phyloP scores from a whole-genome alignment of 208 protist genomes.

The Crithidia sp. region DNA sequence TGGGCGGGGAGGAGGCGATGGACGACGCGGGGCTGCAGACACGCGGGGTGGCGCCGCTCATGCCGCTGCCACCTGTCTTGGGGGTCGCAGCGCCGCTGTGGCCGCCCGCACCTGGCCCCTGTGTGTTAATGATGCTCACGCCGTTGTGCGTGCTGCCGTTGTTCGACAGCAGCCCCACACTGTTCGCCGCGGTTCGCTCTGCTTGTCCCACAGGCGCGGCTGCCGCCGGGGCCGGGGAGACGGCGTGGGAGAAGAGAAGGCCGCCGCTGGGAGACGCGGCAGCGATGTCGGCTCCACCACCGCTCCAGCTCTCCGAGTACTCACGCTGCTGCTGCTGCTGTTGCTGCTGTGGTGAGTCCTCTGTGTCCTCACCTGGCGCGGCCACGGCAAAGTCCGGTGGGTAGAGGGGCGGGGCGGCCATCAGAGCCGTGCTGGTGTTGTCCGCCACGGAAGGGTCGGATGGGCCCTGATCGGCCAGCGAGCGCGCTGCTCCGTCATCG shows the following conservation, averaged over 20 bases:
- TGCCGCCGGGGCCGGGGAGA: background rate
- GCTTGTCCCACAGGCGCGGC: background rate
- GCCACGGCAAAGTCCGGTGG: constrained; percentile 3
- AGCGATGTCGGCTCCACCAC: background rate
- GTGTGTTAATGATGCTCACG: background rate
- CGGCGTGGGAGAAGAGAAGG: background rate
- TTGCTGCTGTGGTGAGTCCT: background rate
- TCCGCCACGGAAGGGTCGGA: background rate
- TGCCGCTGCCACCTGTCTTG: background rate
- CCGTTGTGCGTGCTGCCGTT: background rate
- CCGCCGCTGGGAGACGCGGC: background rate
- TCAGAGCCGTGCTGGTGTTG: background rate
- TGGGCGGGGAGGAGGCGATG: background rate
- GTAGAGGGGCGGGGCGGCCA: constrained; percentile 15
- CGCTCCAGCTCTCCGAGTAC: constrained; percentile 16
- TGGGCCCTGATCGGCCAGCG: background rate
- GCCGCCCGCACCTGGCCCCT: background rate
- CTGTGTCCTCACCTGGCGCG: background rate
- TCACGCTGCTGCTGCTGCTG: constrained; percentile 3
- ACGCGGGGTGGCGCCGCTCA: background rate
- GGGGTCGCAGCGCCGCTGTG: background rate
- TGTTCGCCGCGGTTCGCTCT: background rate
- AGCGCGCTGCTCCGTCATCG: background rate
- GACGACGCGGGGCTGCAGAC: background rate
- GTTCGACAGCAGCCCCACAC: background rate